Evolutionary conservation across 140 eudicot species (phyloP).

Genomic region (Artemisia princeps): DNA sequence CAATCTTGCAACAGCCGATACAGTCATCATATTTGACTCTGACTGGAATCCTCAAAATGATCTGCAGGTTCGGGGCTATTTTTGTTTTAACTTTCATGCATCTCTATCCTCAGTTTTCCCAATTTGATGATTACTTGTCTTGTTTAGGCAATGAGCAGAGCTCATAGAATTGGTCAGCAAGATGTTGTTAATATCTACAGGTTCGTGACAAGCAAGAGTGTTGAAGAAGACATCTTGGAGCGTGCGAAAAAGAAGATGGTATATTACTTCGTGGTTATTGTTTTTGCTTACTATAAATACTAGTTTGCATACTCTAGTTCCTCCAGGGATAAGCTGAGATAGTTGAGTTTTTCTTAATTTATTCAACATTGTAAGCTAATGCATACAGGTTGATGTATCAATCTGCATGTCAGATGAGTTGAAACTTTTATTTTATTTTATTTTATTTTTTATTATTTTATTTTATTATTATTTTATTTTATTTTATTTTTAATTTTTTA

Average conservation of each 20-base stretch:
- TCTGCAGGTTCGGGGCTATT: slow-evolving; percentile 55
- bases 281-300: neutral
- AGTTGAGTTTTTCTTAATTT: neutral
- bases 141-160: slow-evolving; percentile 96
- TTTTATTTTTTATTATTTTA: neutral
- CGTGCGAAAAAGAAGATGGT: slow-evolving; percentile 99
- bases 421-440: neutral
- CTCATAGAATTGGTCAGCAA: slow-evolving; percentile 97
- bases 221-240: slow-evolving; percentile 98
- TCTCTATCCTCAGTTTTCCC: neutral
- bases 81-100: neutral
- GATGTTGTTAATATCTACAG: slow-evolving; percentile 96
- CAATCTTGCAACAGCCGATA: slow-evolving; percentile 97
- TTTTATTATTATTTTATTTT: neutral
- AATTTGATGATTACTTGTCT: neutral
- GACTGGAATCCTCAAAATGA: slow-evolving; percentile 99
- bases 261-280: slow-evolving; percentile 17
- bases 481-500: neutral
- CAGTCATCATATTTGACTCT: slow-evolving; percentile 96
- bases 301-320: neutral
- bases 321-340: neutral
- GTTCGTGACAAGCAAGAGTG: slow-evolving; percentile 98
- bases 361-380: neutral
- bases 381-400: slow-evolving; percentile 5
- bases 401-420: neutral